Evolutionary conservation across 768 basidiomycete genomes (phyloP), one percentile per base, ranked within the genome.

Genomic region (Auriscalpium microsporum): DNA sequence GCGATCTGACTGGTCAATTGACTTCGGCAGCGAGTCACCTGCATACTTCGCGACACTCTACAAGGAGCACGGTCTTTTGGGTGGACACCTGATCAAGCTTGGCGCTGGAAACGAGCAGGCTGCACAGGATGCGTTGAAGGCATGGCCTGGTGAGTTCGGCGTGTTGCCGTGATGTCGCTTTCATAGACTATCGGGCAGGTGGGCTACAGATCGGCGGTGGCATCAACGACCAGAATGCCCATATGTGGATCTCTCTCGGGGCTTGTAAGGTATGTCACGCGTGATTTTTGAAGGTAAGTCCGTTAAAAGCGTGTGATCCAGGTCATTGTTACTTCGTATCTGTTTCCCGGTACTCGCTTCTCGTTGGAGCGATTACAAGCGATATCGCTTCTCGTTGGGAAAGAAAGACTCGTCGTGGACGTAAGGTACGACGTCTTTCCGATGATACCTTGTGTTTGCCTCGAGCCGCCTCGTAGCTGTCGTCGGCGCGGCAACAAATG

Each of bases 281-380:
- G 40, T 44, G 48, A 8, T 48, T 51, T 35, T 28, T 58, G 17
- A 47, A 58, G 63, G 50, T 56, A 13, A 23, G 10, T 35, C 52
- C 48, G 50, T 42, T 10, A 46, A 37, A 35, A 40, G 52, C 45
- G 13, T 34, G 37, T 38, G 19, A 14, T 48, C 5, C 63, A 98
- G 94, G 84, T 98, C 61, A 97, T 99, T 52, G 89, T 99, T n/a
- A 99, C 96, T 4, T 96, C 94, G 11, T 91, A 85, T 70, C 82
- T 99, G 45, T 99, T 99, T 59, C 94, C 96, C 0, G 68, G 71
- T n/a, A 86, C 75, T 3, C 82, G 77, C 58, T 95, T 98, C 72
- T 86, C 86, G 16, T 67, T 86, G 58, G 81, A 87, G 45, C 74
- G 90, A 49, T 73, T 99, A 33, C 71, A 80, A 62, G 69, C 67